Conservation (phyloP, 495 filamentous ascomycete species). For the Choiromyces venosus region DNA sequence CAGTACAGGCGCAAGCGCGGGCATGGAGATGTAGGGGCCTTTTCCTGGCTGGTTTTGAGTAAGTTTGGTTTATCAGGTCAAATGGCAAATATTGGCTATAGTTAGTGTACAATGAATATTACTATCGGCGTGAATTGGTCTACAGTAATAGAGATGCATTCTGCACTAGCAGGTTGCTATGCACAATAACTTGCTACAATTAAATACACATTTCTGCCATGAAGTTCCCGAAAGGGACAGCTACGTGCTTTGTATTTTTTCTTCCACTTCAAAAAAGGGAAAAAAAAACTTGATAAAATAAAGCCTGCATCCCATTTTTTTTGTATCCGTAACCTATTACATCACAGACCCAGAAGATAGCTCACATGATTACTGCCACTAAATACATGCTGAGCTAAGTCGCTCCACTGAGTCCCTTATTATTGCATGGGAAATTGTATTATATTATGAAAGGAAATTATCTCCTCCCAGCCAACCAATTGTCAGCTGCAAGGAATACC, state of each 20-base stretch:
- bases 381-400: not conserved
- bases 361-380: not conserved
- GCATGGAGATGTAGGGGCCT: not conserved
- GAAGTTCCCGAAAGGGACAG: not conserved
- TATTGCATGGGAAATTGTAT: not conserved
- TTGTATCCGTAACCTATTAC: not conserved
- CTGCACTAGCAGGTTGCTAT: not conserved
- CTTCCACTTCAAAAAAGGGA: too few relatives aligned
- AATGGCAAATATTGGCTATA: not conserved
- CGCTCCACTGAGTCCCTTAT: not conserved
- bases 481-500: conserved; percentile 38
- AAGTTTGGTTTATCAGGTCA: not conserved
- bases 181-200: not conserved
- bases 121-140: not conserved
- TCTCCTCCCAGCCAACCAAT: conserved; percentile 35
- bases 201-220: not conserved
- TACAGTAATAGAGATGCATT: not conserved
- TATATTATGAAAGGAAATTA: conserved; percentile 6
- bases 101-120: not conserved
- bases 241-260: not conserved
- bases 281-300: not conserved
- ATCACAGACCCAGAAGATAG: not conserved
- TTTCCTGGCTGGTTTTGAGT: not conserved
- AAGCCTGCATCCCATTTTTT: not conserved
- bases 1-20: too few relatives aligned